Conservation (phyloP, 495 filamentous ascomycete genomes). For the Trichoderma orchidacearum region DNA sequence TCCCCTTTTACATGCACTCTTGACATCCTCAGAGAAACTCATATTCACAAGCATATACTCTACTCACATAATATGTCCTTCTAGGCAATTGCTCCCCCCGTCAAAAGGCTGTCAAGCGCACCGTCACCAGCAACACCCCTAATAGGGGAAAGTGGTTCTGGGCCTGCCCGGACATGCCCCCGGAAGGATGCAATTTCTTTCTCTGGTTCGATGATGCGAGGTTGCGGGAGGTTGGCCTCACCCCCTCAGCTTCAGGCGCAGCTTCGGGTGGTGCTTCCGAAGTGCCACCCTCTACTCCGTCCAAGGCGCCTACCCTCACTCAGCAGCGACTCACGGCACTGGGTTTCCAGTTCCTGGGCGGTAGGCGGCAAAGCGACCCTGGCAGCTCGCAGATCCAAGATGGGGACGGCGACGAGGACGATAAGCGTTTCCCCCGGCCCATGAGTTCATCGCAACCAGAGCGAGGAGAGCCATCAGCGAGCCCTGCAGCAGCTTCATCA, state of each 20-base stretch:
- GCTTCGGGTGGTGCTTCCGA: background rate
- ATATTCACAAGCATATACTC: background rate
- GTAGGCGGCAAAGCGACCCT: background rate
- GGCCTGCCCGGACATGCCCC: background rate
- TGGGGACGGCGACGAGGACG: background rate
- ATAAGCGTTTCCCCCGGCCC: background rate
- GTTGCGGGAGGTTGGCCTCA: background rate
- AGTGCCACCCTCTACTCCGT: background rate
- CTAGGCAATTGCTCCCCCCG: conserved; percentile 2
- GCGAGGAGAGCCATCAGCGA: background rate
- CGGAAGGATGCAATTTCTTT: background rate
- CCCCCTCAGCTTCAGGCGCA: background rate
- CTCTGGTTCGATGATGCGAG: background rate
- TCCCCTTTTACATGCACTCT: background rate
- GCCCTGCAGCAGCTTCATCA: background rate
- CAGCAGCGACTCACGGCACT: background rate
- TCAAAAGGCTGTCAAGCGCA: background rate
- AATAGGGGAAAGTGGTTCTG: background rate
- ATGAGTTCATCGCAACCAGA: background rate
- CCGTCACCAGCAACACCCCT: background rate
- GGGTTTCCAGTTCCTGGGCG: background rate
- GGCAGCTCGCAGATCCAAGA: background rate
- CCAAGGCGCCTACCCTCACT: background rate
- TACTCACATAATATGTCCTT: background rate
- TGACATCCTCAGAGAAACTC: background rate